These are phyloP conservation scores for Fusarium buharicum DNA, from an alignment of 2,329 filamentous ascomycete genomes.

Conservation along the genomic window DNA sequence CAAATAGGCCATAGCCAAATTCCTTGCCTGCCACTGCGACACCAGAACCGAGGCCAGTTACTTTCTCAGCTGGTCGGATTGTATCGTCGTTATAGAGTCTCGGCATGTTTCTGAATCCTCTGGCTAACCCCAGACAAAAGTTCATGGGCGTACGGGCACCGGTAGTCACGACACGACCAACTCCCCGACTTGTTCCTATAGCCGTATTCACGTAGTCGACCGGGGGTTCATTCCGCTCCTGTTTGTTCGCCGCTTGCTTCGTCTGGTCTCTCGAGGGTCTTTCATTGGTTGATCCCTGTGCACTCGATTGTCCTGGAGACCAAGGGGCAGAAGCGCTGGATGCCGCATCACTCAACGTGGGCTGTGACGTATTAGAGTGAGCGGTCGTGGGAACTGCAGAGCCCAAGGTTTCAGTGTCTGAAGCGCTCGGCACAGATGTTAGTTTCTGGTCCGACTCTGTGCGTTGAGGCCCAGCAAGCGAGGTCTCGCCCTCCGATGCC, in stretches of 20 bases:
- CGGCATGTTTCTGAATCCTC: constrained; percentile 89
- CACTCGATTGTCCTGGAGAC: constrained; percentile 23
- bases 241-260: constrained; percentile 28
- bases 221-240: constrained; percentile 34
- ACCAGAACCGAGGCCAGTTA: constrained; percentile 80
- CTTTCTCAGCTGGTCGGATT: constrained; percentile 79
- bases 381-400: constrained; percentile 12
- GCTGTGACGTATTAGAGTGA: constrained; percentile 40
- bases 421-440: constrained; percentile 12
- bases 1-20: constrained; percentile 80
- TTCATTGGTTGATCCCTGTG: constrained; percentile 21
- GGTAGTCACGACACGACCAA: constrained; percentile 78
- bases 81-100: constrained; percentile 86
- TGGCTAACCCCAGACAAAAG: constrained; percentile 82
- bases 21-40: constrained; percentile 81
- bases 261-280: constrained; percentile 31
- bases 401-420: constrained; percentile 11
- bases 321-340: constrained; percentile 30
- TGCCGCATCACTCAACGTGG: constrained; percentile 37
- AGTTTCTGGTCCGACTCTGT: constrained; percentile 19
- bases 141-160: constrained; percentile 85
- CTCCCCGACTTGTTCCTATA: constrained; percentile 72
- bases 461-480: constrained; percentile 3
- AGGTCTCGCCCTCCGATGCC: constrained; percentile 17
- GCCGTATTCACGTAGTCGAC: constrained; percentile 61